Evolutionary conservation across 805 yeast genomes (phyloP), one percentile per base, ranked within the genome.

Genomic region (Maudiozyma saulgeensis): DNA sequence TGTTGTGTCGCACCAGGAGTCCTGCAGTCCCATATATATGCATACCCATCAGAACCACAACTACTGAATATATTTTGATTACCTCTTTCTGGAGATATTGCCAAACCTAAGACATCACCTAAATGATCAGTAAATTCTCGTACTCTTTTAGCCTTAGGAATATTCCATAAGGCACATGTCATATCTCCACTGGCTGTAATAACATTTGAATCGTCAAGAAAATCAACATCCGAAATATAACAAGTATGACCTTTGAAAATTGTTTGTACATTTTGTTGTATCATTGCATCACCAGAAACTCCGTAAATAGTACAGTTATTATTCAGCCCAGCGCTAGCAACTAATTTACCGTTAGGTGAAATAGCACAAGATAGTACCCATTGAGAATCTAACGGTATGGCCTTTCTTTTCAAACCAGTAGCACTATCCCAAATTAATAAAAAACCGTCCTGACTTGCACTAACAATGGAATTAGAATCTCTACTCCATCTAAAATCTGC

Each of bases 391-490:
- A 89, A 68, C 4, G 81, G 76, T 16, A 89, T 77, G 0, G 88
- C 87, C 48, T 80, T 79, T 48, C 77, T 70, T 60, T 89, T 90
- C 53, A 77, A 69, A 2, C 89, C 90, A 0, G 87, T 77, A 3
- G 75, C 69, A 0, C 87, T 74, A 63, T 89, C 91, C 96, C 97
- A 90, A 19, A 87, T 66, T 38, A 90, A 72, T 71, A 88, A 71
- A 60, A 79, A 84, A 2, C 96, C 96, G 66, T 90, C 97, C 62
- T 87, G 96, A 25, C 91, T 82, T 0, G 87, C 88, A 45, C 88
- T 78, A 8, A 88, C 64, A 2, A 89, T 60, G 43, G 73, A 74
- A 43, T 68, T 64, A n/a, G 85, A 76, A 60, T 82, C 82, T 0
- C 71, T 62, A 48, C 80, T 75, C 95, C 96, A 86, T 47, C 79